Conservation (phyloP, 2,329 filamentous ascomycete genomes). For the Nemania abortiva region DNA sequence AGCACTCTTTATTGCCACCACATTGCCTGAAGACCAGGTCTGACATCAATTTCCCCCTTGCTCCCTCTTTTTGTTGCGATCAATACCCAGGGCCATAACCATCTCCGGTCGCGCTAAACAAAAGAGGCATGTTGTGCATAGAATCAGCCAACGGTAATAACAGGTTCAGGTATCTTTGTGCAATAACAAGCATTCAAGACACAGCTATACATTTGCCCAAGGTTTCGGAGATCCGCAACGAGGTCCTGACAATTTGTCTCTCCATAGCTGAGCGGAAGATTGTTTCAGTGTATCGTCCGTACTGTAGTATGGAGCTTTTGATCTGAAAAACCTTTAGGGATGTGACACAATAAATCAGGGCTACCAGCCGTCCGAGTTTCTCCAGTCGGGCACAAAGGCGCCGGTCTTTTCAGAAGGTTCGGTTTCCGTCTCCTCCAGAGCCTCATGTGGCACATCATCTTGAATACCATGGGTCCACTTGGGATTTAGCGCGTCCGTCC, state of each 20-base stretch:
- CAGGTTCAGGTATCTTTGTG: no score
- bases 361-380: slow-evolving; percentile 13
- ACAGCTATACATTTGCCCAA: no score
- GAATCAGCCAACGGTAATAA: no score
- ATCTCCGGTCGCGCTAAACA: no score
- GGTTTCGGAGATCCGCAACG: no score
- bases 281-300: not conserved
- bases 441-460: not conserved
- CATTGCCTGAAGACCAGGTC: no score
- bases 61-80: not conserved
- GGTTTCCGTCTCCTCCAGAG: not conserved
- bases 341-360: not conserved
- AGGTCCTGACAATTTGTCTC: no score
- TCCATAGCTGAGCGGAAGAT: not conserved
- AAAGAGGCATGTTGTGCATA: no score
- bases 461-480: not conserved
- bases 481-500: slow-evolving; percentile 13
- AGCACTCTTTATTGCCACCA: no score
- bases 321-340: not conserved
- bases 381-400: not conserved
- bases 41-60: no score
- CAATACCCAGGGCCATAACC: no score
- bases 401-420: not conserved
- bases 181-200: no score
- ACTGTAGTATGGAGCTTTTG: not conserved